phyloP scores from a whole-genome alignment of 345 rosid genomes.

The Heritiera fomes region DNA sequence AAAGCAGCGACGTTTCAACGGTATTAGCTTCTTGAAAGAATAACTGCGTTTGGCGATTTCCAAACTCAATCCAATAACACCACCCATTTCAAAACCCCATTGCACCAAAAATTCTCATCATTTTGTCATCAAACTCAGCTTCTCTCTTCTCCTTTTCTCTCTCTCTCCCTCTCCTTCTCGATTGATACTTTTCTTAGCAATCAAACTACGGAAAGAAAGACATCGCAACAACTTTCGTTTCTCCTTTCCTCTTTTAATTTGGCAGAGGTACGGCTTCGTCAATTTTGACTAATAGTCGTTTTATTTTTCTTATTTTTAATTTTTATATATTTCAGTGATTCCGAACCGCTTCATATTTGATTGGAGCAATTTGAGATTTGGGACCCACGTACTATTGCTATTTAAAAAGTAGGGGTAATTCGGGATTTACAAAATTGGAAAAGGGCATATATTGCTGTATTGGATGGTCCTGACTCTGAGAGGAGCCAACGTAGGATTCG shows the following conservation, averaged over 20 bases:
- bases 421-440: no score
- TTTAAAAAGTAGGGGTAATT: neutral
- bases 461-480: no score
- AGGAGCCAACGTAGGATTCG: no score
- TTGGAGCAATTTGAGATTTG: neutral
- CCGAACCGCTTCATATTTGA: constrained; percentile 12
- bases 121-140: neutral
- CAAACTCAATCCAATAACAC: neutral
- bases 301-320: no score
- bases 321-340: neutral
- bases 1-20: constrained; percentile 45
- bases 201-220: constrained; percentile 13
- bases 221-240: neutral
- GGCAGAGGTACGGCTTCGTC: constrained; percentile 6
- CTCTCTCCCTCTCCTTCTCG: neutral
- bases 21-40: constrained; percentile 19
- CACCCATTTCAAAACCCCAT: constrained; percentile 29
- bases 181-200: constrained; percentile 29
- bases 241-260: neutral
- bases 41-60: constrained; percentile 23
- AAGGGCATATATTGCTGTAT: no score
- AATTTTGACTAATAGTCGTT: neutral
- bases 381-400: constrained; percentile 9
- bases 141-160: neutral
- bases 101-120: neutral